Conservation (phyloP, 2,329 filamentous ascomycete species). For the Cryphonectria japonica region DNA sequence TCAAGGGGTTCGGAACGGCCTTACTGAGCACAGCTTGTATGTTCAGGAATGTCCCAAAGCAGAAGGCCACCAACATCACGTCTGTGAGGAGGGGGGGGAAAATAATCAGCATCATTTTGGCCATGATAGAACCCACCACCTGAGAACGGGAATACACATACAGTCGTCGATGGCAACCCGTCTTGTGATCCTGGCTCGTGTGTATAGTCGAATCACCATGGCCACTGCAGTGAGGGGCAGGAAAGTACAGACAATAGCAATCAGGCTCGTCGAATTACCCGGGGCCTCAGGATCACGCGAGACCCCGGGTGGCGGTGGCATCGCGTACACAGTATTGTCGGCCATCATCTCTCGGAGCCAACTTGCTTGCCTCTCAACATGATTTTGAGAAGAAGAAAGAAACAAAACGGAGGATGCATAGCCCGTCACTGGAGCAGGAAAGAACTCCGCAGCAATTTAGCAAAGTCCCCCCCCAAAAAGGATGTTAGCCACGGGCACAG, state of each 20-base stretch:
- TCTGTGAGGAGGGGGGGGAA: neutral
- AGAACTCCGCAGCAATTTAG: neutral
- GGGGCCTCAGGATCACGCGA: neutral
- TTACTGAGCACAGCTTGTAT: neutral
- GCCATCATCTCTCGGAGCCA: neutral
- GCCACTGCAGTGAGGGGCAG: neutral
- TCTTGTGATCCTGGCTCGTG: neutral
- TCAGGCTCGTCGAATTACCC: neutral
- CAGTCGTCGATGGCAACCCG: slow-evolving; percentile 1
- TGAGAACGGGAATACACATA: neutral
- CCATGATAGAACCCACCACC: neutral
- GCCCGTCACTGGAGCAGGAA: neutral
- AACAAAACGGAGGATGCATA: neutral
- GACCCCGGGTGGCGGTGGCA: neutral
- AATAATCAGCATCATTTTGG: neutral
- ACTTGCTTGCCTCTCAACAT: neutral
- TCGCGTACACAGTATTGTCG: neutral
- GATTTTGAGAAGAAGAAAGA: neutral
- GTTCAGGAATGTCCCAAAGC: neutral
- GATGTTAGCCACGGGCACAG: neutral
- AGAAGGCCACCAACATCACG: neutral
- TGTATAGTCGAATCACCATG: neutral
- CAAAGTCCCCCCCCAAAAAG: neutral
- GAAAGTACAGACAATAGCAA: neutral
- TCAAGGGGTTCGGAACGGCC: neutral